A percentile compares a stretch with the other conserved stretches of the same genome.
phyloP scores from a whole-genome alignment of 2,329 filamentous ascomycete genomes.

The Neoscytalidium dimidiatum region DNA sequence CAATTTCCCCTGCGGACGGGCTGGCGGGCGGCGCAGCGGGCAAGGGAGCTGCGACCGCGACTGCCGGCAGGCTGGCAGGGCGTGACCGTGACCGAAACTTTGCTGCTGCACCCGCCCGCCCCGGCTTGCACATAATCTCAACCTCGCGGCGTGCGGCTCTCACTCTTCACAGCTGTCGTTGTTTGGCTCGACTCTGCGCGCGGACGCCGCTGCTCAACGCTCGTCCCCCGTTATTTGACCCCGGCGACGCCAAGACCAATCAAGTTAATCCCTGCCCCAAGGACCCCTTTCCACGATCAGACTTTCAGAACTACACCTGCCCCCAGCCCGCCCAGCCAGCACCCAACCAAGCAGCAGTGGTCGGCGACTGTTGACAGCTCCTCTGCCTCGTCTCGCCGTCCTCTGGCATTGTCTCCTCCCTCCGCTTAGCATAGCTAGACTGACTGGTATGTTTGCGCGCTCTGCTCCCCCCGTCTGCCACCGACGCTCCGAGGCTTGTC shows the following conservation, averaged over 20 bases:
- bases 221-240: constrained; percentile 18
- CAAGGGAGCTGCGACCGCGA: constrained; percentile 12
- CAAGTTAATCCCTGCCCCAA: constrained; percentile 21
- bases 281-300: constrained; percentile 21
- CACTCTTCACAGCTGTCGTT: background rate
- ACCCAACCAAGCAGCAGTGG: constrained; percentile 18
- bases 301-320: constrained; percentile 20
- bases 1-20: constrained; percentile 17
- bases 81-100: constrained; percentile 3
- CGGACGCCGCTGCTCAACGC: constrained; percentile 16
- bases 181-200: background rate
- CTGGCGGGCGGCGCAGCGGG: constrained; percentile 1
- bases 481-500: constrained; percentile 16
- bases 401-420: constrained; percentile 23
- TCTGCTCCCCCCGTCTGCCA: constrained; percentile 20
- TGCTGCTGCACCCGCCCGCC: constrained; percentile 1
- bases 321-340: constrained; percentile 16
- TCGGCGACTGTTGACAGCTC: constrained; percentile 15
- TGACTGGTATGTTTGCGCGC: constrained; percentile 38
- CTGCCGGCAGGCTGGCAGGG: constrained; percentile 10
- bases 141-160: constrained; percentile 9
- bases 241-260: constrained; percentile 20
- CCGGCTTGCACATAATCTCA: background rate
- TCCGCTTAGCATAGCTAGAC: constrained; percentile 35
- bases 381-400: constrained; percentile 30